These are phyloP conservation scores for Hippophae tibetana DNA, from an alignment of 306 rosid species.

Conservation along the genomic window DNA sequence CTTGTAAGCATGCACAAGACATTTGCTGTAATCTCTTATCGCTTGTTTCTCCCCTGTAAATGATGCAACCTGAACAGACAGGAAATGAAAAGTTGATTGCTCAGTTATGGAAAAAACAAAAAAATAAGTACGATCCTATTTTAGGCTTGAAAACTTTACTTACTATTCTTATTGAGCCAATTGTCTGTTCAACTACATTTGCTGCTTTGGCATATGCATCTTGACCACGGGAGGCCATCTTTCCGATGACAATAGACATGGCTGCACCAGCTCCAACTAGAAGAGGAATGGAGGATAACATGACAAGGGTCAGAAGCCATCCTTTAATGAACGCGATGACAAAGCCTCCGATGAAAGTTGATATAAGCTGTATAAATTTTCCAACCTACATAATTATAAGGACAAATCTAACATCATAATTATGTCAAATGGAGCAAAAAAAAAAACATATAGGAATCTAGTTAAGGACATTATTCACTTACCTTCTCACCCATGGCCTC, in stretches of 20 bases:
- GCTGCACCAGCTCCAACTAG: constrained; percentile 5
- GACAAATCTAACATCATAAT: not conserved
- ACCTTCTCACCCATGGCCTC: constrained; percentile 67
- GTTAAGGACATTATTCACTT: not conserved
- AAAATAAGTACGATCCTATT: not conserved
- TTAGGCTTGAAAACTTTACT: not conserved
- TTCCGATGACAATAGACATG: not conserved
- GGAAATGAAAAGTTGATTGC: not conserved
- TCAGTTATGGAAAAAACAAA: not conserved
- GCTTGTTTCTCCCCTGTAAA: constrained; percentile 21
- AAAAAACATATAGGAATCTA: no score
- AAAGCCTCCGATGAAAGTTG: constrained; percentile 22
- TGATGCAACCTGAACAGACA: constrained; percentile 11
- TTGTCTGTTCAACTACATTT: constrained; percentile 26
- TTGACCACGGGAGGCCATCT: constrained; percentile 14
- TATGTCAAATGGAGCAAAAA: not conserved
- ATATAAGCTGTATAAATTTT: constrained; percentile 15
- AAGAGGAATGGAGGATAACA: constrained; percentile 12
- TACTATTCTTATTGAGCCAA: constrained; percentile 26
- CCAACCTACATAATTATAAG: constrained; percentile 17
- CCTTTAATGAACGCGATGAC: constrained; percentile 15
- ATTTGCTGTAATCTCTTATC: constrained; percentile 4
- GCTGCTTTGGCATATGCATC: constrained; percentile 17
- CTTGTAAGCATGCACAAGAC: constrained; percentile 2
- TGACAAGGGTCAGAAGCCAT: constrained; percentile 19